These are phyloP conservation scores for Aspergillus calidoustus DNA, from an alignment of 2,329 filamentous ascomycete species.

Conservation along the genomic window DNA sequence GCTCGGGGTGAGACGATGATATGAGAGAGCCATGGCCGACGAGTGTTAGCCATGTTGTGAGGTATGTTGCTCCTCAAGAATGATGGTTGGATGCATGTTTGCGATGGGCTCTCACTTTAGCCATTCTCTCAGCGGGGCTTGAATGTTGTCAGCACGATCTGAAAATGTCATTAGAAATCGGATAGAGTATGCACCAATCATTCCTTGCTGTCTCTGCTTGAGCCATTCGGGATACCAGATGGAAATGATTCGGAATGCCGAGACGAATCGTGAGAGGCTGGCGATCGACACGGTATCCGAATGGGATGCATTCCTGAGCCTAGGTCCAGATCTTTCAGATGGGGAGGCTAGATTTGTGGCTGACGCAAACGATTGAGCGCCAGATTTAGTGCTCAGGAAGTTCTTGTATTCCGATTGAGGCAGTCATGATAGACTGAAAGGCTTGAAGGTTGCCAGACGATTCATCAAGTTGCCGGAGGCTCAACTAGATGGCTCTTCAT, in stretches of 20 bases:
- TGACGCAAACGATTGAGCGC: not conserved
- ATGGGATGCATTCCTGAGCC: constrained; percentile 12
- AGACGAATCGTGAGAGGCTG: not conserved
- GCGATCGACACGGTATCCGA: constrained; percentile 18
- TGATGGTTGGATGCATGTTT: constrained; percentile 5
- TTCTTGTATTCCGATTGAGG: not conserved
- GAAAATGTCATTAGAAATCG: not conserved
- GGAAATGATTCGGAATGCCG: not conserved
- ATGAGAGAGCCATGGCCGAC: not conserved
- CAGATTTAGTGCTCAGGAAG: not conserved
- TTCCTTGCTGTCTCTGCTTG: not conserved
- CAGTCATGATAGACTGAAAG: not conserved
- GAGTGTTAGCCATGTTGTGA: not conserved
- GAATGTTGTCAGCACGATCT: not conserved
- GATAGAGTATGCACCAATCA: not conserved
- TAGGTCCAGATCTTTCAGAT: not conserved
- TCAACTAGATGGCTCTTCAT: not conserved
- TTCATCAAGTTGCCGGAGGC: not conserved
- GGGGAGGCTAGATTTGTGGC: not conserved
- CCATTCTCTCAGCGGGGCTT: constrained; percentile 1
- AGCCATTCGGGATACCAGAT: not conserved
- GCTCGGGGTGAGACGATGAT: not conserved
- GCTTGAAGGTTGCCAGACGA: not conserved
- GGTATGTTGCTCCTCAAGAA: constrained; percentile 1
- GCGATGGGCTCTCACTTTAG: not conserved